Evolutionary conservation across 108 stramenopile species (phyloP).

Genomic region (Cyclotella atomus): DNA sequence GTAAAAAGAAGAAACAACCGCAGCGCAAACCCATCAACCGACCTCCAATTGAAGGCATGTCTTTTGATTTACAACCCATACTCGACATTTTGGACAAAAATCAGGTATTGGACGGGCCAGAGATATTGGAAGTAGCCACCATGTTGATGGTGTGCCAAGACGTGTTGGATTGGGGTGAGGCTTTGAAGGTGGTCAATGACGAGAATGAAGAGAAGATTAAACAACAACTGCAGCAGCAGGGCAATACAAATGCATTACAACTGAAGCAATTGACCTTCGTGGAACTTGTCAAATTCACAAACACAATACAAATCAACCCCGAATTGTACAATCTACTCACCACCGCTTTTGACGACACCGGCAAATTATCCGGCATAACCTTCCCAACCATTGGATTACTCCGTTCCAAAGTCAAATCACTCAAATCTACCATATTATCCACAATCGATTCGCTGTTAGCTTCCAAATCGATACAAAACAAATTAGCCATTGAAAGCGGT

Average conservation of each 20-base stretch:
- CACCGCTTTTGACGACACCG: conserved; percentile 72
- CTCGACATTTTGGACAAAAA: conserved; percentile 58
- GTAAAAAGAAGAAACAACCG: conserved; percentile 46
- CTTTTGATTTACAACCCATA: conserved; percentile 65
- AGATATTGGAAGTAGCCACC: conserved; percentile 62
- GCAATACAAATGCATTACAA: background rate
- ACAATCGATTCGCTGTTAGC: conserved; percentile 61
- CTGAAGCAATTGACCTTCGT: conserved; percentile 42
- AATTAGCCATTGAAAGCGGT: conserved; percentile 78
- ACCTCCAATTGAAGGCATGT: conserved; percentile 53
- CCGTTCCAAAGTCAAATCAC: conserved; percentile 59
- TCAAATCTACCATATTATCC: conserved; percentile 66
- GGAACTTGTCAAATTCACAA: conserved; percentile 55
- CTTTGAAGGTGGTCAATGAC: conserved; percentile 25
- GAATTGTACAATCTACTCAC: conserved; percentile 63
- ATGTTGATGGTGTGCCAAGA: conserved; percentile 67
- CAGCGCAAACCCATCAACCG: conserved; percentile 35
- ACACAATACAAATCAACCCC: conserved; percentile 58
- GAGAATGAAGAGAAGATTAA: background rate
- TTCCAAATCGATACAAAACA: conserved; percentile 64
- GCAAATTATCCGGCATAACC: conserved; percentile 62
- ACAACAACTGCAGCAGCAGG: conserved; percentile 6
- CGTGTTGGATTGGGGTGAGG: conserved; percentile 58
- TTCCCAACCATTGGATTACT: conserved; percentile 72
- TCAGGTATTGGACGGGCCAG: conserved; percentile 69